These are phyloP conservation scores for Fusarium pseudocircinatum DNA, from an alignment of 2,329 filamentous ascomycete genomes.

Conservation along the genomic window DNA sequence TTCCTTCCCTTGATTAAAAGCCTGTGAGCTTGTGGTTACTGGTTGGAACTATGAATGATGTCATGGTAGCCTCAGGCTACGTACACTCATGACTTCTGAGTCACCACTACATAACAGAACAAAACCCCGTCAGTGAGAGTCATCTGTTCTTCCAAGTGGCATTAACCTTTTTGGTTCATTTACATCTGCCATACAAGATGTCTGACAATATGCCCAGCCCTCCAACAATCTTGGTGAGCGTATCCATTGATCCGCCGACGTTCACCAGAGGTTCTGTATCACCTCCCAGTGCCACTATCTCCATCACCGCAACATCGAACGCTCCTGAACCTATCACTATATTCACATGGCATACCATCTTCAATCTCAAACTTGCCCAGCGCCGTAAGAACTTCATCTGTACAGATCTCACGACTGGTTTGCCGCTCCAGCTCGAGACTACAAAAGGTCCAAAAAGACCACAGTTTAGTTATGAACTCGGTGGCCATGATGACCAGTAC, in stretches of 20 bases:
- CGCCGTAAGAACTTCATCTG: background rate
- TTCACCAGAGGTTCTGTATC: background rate
- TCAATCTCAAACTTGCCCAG: background rate
- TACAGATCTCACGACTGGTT: background rate
- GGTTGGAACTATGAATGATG: too few species aligned
- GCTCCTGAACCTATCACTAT: background rate
- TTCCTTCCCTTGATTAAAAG: too few species aligned
- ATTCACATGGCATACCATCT: background rate
- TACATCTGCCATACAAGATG: too few species aligned
- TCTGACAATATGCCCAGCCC: background rate
- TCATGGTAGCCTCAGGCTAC: too few species aligned
- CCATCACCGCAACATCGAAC: background rate
- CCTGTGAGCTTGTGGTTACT: too few species aligned
- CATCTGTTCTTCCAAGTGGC: accelerated
- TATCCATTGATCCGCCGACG: background rate
- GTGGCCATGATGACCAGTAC: background rate
- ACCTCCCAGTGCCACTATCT: background rate
- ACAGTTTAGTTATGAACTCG: background rate
- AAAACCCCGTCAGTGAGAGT: too few species aligned
- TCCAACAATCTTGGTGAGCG: accelerated
- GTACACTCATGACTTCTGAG: background rate
- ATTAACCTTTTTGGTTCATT: too few species aligned
- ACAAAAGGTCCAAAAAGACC: background rate
- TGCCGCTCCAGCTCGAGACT: background rate
- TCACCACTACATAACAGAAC: background rate